Base-by-base conservation (phyloP, 805 yeast genomes). In the Candida vaughaniae region DNA sequence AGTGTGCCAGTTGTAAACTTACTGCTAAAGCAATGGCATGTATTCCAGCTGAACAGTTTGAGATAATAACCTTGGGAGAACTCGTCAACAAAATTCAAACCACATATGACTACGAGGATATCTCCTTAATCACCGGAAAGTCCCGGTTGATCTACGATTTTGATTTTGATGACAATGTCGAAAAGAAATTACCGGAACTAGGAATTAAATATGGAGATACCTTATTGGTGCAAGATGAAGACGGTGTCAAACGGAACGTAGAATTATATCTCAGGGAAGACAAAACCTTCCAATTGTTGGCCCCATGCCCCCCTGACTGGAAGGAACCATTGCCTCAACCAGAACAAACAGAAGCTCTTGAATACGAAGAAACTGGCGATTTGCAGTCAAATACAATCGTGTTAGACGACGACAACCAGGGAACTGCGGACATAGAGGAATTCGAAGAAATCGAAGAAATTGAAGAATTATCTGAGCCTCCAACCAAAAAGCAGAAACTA, bases 221-320 rank as follows among this genome's bases (percentile, higher is more conserved):
- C 15, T 26, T 93, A 11, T 73, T 82, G 1, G 70, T 93, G 12
- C 78, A 82, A 31, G 99, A 93, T 59, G 96, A 91, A 36, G 82
- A 79, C 27, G 96, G 85, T 45, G 62, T 58, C 22, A 60, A 73
- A 29, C 82, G 78, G 46, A 75, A 78, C 29, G 64, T 82, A 25
- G 91, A 86, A 48, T 66, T 88, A 29, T 79, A 77, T 46, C 53
- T 82, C 6, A n/a, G 19, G 17, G 33, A 29, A 19, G 18, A 16
- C 2, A 51, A 7, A 20, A 10, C 6, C 6, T 20, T 20, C 10
- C 6, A 20, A 20, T 20, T 20, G 23, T 20, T 20, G 10, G 23
- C 6, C 23, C 23, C 23, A 20, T 20, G 23, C 10, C 23, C 23
- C 10, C 10, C 23, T 7, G 10, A 20, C 10, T 20, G 23, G 23